A percentile compares a stretch with the other conserved stretches of the same genome.
phyloP scores from a whole-genome alignment of 257 asterid species.

The Rehmannia glutinosa region DNA sequence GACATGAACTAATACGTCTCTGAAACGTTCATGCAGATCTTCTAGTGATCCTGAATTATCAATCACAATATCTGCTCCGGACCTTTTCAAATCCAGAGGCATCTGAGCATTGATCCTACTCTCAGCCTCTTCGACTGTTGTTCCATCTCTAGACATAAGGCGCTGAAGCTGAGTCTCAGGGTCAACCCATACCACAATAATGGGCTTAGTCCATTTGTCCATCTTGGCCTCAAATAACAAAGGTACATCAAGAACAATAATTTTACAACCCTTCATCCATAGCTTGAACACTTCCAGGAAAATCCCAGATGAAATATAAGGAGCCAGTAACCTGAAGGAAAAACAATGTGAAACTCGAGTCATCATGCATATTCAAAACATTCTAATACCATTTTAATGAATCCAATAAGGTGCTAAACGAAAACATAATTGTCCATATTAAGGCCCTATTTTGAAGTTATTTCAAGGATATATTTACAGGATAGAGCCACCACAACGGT shows the following conservation, averaged over 20 bases:
- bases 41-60: constrained; percentile 72
- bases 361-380: no score
- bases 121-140: constrained; percentile 65
- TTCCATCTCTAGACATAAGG: constrained; percentile 68
- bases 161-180: constrained; percentile 84
- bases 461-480: no score
- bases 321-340: constrained; percentile 68
- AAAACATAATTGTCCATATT: no score
- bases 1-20: constrained; percentile 46
- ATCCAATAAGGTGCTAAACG: no score
- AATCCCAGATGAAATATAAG: constrained; percentile 75
- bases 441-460: no score
- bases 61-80: constrained; percentile 63
- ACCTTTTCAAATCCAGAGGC: constrained; percentile 73
- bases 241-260: constrained; percentile 87
- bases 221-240: constrained; percentile 88
- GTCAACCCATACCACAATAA: constrained; percentile 84
- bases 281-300: constrained; percentile 63
- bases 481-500: no score
- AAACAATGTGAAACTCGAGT: background rate
- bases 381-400: no score
- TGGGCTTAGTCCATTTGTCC: constrained; percentile 82
- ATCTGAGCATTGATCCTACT: constrained; percentile 83
- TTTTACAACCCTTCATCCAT: constrained; percentile 70
- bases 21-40: constrained; percentile 52